Base-by-base conservation (phyloP, 2,329 filamentous ascomycete genomes). In the Botrytis aclada region DNA sequence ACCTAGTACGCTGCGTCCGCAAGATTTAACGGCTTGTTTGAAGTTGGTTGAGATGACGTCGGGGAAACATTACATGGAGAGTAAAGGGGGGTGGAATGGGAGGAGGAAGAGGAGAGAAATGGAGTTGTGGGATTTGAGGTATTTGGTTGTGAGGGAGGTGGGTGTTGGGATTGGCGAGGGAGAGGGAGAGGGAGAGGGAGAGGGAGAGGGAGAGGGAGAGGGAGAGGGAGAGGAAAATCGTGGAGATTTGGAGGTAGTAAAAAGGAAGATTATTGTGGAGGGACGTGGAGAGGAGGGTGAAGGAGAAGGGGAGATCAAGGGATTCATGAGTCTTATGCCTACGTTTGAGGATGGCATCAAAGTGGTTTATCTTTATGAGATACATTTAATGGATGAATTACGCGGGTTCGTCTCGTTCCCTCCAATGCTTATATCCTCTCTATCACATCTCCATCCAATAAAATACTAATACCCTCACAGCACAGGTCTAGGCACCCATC, bases 361-460 rank as follows among this genome's bases (percentile, higher is more conserved):
- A 0, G 92, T 94, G 3, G 80, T 94, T 32, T 95, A 94, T 81
- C 90, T 92, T 80, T 95, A 94, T 80, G 92, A 95, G 82, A 88
- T 95, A 51, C 92, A 95, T 79, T 85, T 95, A 4, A 81, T 84
- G 54, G 82, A 85, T 1, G 81, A 84, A 1, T 80, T 92, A 7
- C 87, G 88, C 76, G 86, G 90, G 83, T 88, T 80, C 75, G 82
- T 82, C 25, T 58, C 16, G n/a, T 29, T 43, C 54, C 37, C 60
- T 56, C 14, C 16, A 18, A 29, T 56, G 16, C n/a, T 3, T 7
- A 37, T 4, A 12, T 22, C 12, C 41, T 51, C 32, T 32, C 51
- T 54, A 7, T n/a, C 14, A 14, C 14, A 14, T 9, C 14, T 14
- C 7, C 20, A 63, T 29, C 29, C 16, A 32, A 34, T 9, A 71